A percentile compares a stretch with the other conserved stretches of the same genome.
These are phyloP conservation scores for Filosporella fistucella DNA, from an alignment of 495 filamentous ascomycete genomes.

Conservation along the genomic window DNA sequence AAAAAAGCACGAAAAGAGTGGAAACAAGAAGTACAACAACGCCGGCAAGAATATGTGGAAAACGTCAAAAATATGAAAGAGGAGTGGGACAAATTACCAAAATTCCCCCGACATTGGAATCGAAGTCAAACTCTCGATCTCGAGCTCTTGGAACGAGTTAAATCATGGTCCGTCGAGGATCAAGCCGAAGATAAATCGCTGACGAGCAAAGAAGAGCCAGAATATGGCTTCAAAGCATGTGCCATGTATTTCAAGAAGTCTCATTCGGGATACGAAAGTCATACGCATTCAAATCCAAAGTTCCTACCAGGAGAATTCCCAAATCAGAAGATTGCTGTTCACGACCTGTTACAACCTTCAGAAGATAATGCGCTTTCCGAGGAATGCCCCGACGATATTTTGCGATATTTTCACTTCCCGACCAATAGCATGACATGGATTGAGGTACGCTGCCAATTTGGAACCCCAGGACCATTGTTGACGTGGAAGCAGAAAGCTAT, in stretches of 20 bases:
- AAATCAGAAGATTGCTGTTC: slow-evolving; percentile 14
- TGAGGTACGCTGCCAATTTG: slow-evolving; percentile 6
- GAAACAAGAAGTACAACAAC: slow-evolving; percentile 6
- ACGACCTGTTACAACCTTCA: slow-evolving; percentile 4
- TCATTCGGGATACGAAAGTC: slow-evolving; percentile 1
- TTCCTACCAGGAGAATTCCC: slow-evolving; percentile 14
- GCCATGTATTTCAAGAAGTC: slow-evolving; percentile 10
- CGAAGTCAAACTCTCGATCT: slow-evolving; percentile 1
- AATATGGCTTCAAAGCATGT: slow-evolving; percentile 13
- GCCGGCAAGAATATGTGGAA: background rate
- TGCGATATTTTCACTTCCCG: slow-evolving; percentile 21
- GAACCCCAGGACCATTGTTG: background rate
- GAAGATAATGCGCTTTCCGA: slow-evolving; percentile 4
- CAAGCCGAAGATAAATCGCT: background rate
- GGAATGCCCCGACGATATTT: background rate
- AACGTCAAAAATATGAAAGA: too few relatives aligned
- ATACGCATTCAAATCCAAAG: slow-evolving; percentile 7
- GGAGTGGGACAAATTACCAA: background rate
- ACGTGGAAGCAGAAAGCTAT: slow-evolving; percentile 11
- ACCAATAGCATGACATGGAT: slow-evolving; percentile 20
- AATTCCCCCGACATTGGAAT: background rate
- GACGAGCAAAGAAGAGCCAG: background rate
- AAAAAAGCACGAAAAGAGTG: background rate
- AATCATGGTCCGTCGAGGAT: slow-evolving; percentile 5
- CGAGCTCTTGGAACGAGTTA: slow-evolving; percentile 3